A percentile compares a stretch with the other conserved stretches of the same genome.
These are phyloP conservation scores for Yamadazyma triangularis DNA, from an alignment of 1,139 yeast species.

Conservation along the genomic window DNA sequence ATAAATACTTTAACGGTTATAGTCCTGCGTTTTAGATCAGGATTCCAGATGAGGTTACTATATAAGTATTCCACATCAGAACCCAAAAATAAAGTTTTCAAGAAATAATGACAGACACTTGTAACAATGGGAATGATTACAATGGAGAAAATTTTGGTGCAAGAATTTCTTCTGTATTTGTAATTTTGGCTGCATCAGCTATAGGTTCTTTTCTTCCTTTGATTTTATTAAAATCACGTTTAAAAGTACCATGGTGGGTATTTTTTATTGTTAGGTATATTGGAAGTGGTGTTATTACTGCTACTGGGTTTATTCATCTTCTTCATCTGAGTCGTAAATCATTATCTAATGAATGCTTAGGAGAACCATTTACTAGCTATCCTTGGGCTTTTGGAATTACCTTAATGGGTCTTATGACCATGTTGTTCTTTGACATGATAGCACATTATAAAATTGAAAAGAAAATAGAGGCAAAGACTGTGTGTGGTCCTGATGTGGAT, in stretches of 20 bases:
- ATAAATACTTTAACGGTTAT: too few species aligned
- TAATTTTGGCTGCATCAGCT: constrained; percentile 25
- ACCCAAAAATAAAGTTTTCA: too few species aligned
- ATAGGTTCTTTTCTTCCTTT: constrained; percentile 30
- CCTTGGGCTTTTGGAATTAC: constrained; percentile 35
- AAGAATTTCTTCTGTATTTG: constrained; percentile 28
- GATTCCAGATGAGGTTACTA: too few species aligned
- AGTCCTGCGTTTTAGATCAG: too few species aligned
- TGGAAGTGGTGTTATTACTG: constrained; percentile 33
- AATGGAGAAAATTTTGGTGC: constrained; percentile 21
- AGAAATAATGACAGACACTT: too few species aligned
- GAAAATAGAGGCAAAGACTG: constrained; percentile 6
- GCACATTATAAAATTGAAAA: constrained; percentile 19
- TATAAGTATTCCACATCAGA: too few species aligned
- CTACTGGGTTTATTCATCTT: constrained; percentile 32
- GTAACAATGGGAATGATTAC: too few species aligned
- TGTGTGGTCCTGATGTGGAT: not conserved
- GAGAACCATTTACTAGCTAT: constrained; percentile 23
- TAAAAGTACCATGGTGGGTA: constrained; percentile 22
- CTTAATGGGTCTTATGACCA: constrained; percentile 26
- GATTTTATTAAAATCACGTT: constrained; percentile 16
- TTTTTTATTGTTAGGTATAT: constrained; percentile 24
- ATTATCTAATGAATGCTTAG: constrained; percentile 25
- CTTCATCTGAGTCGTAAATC: constrained; percentile 24
- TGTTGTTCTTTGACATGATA: constrained; percentile 26